These are phyloP conservation scores for Artemisia argyi DNA, from an alignment of 129 eudicot species.

Conservation along the genomic window DNA sequence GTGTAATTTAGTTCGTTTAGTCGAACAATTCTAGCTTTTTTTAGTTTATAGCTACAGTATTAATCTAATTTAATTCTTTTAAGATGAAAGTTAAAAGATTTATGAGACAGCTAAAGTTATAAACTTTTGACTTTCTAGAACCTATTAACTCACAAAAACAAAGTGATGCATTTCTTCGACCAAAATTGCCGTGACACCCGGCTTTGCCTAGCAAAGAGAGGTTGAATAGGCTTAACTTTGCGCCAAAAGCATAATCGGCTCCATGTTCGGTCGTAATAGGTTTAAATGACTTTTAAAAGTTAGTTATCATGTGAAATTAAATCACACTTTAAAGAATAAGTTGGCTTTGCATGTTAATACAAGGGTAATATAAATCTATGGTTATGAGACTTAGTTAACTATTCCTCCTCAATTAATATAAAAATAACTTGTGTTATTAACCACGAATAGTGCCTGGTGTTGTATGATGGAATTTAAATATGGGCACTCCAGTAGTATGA, in stretches of 20 bases:
- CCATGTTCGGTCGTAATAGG: constrained; percentile 2
- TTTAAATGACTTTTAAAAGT: not conserved
- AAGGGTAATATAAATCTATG: not conserved
- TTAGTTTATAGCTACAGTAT: too few species aligned
- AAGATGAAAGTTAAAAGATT: too few species aligned
- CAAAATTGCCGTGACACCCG: constrained; percentile 27
- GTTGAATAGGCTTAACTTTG: constrained; percentile 32
- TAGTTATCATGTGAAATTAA: constrained; percentile 6
- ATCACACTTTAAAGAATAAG: constrained; percentile 8
- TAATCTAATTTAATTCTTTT: too few species aligned
- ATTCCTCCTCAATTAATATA: too few species aligned
- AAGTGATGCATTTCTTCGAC: constrained; percentile 3
- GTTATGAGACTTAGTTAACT: not conserved
- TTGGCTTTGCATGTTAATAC: not conserved
- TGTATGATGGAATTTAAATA: not conserved
- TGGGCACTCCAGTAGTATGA: not conserved
- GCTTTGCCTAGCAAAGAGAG: constrained; percentile 28
- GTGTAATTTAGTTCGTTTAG: too few species aligned
- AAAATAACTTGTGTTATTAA: not conserved
- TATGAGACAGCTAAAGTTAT: not conserved
- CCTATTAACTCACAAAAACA: constrained; percentile 7
- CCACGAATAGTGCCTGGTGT: not conserved
- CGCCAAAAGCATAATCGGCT: constrained; percentile 27
- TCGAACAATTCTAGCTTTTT: too few species aligned
- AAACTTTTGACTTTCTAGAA: constrained; percentile 8